Evolutionary conservation across 192 early-diverging fungal genomes (phyloP).

Genomic region (Diversispora epigaea): DNA sequence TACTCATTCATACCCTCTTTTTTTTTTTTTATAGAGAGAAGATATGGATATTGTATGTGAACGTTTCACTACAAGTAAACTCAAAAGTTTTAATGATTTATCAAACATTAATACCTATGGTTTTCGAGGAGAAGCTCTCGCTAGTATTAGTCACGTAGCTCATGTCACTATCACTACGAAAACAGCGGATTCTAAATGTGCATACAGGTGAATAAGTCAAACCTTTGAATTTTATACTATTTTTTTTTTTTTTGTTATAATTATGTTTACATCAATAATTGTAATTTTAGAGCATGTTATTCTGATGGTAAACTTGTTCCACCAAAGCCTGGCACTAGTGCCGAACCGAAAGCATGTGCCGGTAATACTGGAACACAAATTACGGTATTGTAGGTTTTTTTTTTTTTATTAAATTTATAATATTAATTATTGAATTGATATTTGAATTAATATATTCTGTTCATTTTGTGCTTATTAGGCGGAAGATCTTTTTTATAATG

Average conservation of each 20-base stretch:
- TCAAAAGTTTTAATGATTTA: constrained; percentile 83
- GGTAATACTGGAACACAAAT: constrained; percentile 96
- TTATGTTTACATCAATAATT: not conserved
- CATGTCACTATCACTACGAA: constrained; percentile 87
- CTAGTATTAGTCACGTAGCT: constrained; percentile 93
- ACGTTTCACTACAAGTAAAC: constrained; percentile 94
- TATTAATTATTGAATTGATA: not conserved
- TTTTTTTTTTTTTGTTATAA: not conserved
- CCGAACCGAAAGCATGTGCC: constrained; percentile 89
- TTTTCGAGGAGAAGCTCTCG: constrained; percentile 95
- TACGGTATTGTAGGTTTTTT: constrained; percentile 46
- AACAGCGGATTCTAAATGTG: constrained; percentile 71
- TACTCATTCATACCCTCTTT: not conserved
- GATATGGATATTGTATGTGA: constrained; percentile 92
- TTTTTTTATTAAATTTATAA: not conserved
- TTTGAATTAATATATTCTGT: not conserved
- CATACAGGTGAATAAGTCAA: constrained; percentile 53
- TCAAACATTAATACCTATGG: constrained; percentile 86
- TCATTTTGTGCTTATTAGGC: no score
- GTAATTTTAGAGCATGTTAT: constrained; percentile 66
- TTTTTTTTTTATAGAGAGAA: constrained; percentile 52
- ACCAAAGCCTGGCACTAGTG: constrained; percentile 64
- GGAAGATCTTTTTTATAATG: constrained; percentile 96
- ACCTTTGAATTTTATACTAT: not conserved
- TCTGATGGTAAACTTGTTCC: constrained; percentile 84